Evolutionary conservation across 2,329 filamentous ascomycete genomes (phyloP), one percentile per base, ranked within the genome.

Genomic region (Clarireedia monteithiana): DNA sequence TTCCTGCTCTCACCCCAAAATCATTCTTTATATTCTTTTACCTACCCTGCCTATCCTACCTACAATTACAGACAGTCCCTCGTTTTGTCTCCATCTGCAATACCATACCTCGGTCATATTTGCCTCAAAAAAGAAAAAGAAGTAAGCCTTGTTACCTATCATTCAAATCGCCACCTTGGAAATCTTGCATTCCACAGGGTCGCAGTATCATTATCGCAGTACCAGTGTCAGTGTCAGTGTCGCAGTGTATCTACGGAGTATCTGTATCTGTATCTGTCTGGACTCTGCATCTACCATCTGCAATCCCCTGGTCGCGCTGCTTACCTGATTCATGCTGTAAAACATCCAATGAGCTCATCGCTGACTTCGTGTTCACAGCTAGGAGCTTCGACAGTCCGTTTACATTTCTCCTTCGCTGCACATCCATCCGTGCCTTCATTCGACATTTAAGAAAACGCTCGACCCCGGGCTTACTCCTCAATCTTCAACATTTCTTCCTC

Each of bases 401-500:
- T 46, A 6, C 47, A 34, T 48, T 36, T 27, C 20, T 27, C 34
- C n/a, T 30, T 20, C 26, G 20, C 39, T 24, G 10, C 38, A 20
- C 48, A 30, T 27, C 34, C 17, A 39, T 44, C 26, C n/a, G 27
- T 34, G 50, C 36, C 15, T 44, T 6, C 20, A 12, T 45, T 47
- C 46, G 38, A 52, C 45, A 24, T 10, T 50, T 20, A 34, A 55
- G 15, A 20, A 26, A 17, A 56, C 67, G 66, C 64, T 66, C 64
- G 62, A 58, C 12, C 23, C 6, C 23, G 39, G 30, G 46, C 46
- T 17, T 49, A 39, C 55, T 30, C 7, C 63, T 62, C 65, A 64
- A 59, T 61, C 61, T 57, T 53, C 65, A 66, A 57, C 46, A 67
- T 67, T 66, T 55, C 65, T 58, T 51, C 64, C 46, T 60, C 64